phyloP scores from a whole-genome alignment of 352 stramenopile species.

The Saprolegnia parasitica region DNA sequence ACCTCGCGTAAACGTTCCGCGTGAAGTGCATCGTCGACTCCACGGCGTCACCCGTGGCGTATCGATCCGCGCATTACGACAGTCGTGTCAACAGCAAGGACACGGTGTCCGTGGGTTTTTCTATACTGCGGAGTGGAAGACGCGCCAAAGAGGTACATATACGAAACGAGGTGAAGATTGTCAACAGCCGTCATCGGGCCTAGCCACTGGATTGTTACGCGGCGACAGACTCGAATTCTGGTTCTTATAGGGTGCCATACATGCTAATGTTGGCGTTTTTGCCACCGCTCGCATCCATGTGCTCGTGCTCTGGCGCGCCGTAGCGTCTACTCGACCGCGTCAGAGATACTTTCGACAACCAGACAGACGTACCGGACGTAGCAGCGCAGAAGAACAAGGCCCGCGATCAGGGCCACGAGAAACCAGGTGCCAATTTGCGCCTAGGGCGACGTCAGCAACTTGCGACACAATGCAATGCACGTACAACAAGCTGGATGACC shows the following conservation, averaged over 20 bases:
- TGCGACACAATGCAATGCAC: neutral
- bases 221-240: neutral
- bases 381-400: neutral
- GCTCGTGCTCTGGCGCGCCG: neutral
- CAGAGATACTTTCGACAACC: neutral
- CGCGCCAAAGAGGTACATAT: neutral
- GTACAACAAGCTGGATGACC: neutral
- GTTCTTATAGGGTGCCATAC: neutral
- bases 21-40: neutral
- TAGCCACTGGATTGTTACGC: neutral
- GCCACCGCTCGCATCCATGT: neutral
- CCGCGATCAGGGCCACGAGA: neutral
- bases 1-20: neutral
- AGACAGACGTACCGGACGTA: neutral
- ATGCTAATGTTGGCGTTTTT: slow-evolving; percentile 1
- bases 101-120: neutral
- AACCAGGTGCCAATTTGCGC: neutral
- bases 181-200: too few relatives aligned
- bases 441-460: neutral
- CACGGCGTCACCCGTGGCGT: neutral
- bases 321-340: neutral
- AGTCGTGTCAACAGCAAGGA: neutral
- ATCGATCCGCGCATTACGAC: neutral
- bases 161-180: neutral
- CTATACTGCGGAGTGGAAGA: neutral